These are phyloP conservation scores for Penicillium steckii DNA, from an alignment of 495 filamentous ascomycete genomes.

Conservation along the genomic window DNA sequence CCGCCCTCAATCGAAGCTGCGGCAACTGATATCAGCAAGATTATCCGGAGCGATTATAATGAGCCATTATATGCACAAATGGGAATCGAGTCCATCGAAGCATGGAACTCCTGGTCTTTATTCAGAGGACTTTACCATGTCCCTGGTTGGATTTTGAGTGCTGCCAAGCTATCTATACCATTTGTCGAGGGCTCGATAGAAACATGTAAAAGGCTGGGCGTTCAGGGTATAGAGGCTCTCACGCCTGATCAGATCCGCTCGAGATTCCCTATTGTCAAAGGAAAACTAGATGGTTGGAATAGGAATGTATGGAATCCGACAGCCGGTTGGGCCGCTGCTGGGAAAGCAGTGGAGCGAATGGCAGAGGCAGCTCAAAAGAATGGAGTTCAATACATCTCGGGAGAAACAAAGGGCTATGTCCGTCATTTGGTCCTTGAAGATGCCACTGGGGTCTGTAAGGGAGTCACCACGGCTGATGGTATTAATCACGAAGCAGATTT, in stretches of 20 bases:
- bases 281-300: not conserved
- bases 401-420: not conserved
- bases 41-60: not conserved
- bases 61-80: not conserved
- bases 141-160: not conserved
- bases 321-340: not conserved
- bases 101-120: not conserved
- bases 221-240: too few species aligned
- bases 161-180: not conserved
- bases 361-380: not conserved
- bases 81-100: not conserved
- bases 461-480: not conserved
- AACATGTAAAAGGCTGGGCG: too few species aligned
- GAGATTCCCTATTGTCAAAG: too few species aligned
- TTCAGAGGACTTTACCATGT: not conserved
- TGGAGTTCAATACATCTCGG: conserved; percentile 3
- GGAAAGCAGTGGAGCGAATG: not conserved
- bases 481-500: not conserved
- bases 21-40: not conserved
- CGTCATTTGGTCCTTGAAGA: not conserved
- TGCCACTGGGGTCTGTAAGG: not conserved
- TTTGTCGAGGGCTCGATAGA: not conserved
- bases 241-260: too few species aligned
- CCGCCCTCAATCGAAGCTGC: not conserved
- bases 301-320: conserved; percentile 1